Evolutionary conservation across 768 basidiomycete species (phyloP), one percentile per base, ranked within the genome.

Genomic region (Phaffia tasmanica): DNA sequence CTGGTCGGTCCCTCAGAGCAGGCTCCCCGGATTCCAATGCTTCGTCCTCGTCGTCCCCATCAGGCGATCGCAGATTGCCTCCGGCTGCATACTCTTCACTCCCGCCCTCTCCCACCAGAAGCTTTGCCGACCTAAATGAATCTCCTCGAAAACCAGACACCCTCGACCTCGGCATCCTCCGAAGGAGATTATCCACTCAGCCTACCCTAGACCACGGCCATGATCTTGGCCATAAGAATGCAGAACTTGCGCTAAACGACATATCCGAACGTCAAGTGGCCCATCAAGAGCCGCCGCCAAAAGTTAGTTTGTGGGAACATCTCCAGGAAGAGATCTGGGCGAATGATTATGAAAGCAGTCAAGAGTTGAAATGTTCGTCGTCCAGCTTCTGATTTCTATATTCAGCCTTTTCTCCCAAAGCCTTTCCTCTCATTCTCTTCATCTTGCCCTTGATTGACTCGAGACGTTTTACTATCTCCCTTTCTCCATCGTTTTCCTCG

Each of bases 301-400:
- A 30, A 49, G 47, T 21, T 47, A 67, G 60, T 46, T 27, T 94
- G 25, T 94, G 91, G 91, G 91, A 93, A 70, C 93, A 94, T 75
- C 81, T 94, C 25, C 80, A 85, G 18, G 89, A 92, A 73, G 91
- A 94, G 72, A 80, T 93, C 7, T 78, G 92, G 9, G 89, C 87
- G 0, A 91, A 88, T n/a, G 89, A 94, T 76, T 89, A 90, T 74
- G 90, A 94, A 75, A 89, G 87, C 0, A 89, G 91, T 70, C 89
- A 94, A 72, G 91, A 92, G 73, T 79, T 89, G 71, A 92, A 92
- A 76, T 90, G 66, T 68, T 32, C 61, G 69, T 62, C 56, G 25
- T 51, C 32, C 18, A 49, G 15, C 32, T 55, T 30, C 50, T 49
- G 25, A 25, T 53, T 9, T 35, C 58, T 65, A 57, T 62, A 27